Conservation (phyloP, 192 early-diverging fungal species). For the Coemansia sp. region DNA sequence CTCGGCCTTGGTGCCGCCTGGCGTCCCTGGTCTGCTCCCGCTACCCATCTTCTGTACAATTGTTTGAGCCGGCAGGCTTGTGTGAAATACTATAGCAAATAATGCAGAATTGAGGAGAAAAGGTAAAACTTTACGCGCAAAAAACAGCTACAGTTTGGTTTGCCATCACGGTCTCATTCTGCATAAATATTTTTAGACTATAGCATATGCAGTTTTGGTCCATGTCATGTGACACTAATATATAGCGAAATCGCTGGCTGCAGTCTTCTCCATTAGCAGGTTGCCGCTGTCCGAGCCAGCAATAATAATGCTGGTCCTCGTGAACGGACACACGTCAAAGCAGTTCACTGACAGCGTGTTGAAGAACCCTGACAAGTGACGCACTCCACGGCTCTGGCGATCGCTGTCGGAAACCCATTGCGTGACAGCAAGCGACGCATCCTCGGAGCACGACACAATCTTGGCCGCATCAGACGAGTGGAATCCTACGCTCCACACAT, state of each 20-base stretch:
- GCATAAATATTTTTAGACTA: neutral
- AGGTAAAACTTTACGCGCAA: neutral
- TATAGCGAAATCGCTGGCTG: slow-evolving; percentile 16
- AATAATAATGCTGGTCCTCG: slow-evolving; percentile 33
- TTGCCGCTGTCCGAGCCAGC: slow-evolving; percentile 56
- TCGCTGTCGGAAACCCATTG: slow-evolving; percentile 30
- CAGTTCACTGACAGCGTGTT: slow-evolving; percentile 49
- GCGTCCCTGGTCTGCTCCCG: slow-evolving; percentile 48
- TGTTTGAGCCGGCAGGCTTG: neutral
- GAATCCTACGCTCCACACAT: slow-evolving; percentile 47
- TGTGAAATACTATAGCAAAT: neutral
- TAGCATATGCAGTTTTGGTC: neutral
- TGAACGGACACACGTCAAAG: slow-evolving; percentile 47
- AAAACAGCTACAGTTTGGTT: too few species aligned
- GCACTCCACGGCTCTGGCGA: slow-evolving; percentile 7
- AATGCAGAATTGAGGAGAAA: slow-evolving; percentile 1
- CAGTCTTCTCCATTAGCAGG: slow-evolving; percentile 33
- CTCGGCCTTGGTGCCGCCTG: slow-evolving; percentile 32
- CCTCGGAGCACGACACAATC: slow-evolving; percentile 55
- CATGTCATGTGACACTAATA: slow-evolving; percentile 7
- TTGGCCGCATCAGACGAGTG: slow-evolving; percentile 34
- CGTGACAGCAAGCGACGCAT: slow-evolving; percentile 43
- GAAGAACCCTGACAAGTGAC: slow-evolving; percentile 37
- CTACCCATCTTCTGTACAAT: slow-evolving; percentile 18
- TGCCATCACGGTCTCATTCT: neutral